Conservation (phyloP, 2,329 filamentous ascomycete species). For the Exophiala viscosa region DNA sequence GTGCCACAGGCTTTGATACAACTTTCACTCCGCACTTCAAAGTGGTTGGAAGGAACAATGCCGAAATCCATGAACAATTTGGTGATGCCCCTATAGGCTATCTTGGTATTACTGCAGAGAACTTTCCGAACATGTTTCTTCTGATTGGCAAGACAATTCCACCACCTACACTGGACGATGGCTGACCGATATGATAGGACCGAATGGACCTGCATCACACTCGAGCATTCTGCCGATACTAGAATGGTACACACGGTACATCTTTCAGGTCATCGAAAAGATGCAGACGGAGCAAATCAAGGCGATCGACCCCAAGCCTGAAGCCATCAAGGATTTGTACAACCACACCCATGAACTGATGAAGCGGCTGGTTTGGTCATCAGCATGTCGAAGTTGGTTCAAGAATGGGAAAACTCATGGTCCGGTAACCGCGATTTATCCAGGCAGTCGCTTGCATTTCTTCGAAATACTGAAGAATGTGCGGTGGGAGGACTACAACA, state of each 20-base stretch:
- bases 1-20: conserved; percentile 40
- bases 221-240: conserved; percentile 30
- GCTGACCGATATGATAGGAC: conserved; percentile 17
- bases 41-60: conserved; percentile 32
- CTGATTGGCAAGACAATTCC: conserved; percentile 13
- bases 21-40: conserved; percentile 35
- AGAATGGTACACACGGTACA: conserved; percentile 28
- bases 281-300: conserved; percentile 28
- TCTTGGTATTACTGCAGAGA: conserved; percentile 21
- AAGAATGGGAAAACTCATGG: conserved; percentile 24
- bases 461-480: conserved; percentile 35
- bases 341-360: conserved; percentile 42
- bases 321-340: conserved; percentile 34
- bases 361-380: conserved; percentile 29
- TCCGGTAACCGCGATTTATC: conserved; percentile 23
- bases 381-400: conserved; percentile 21
- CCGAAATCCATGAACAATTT: conserved; percentile 28
- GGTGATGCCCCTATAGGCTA: conserved; percentile 20
- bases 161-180: too few relatives aligned
- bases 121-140: conserved; percentile 32
- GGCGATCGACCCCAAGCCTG: conserved; percentile 24
- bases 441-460: conserved; percentile 34
- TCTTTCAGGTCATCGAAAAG: conserved; percentile 30
- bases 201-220: conserved; percentile 30
- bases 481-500: conserved; percentile 40